Evolutionary conservation across 2,329 filamentous ascomycete genomes (phyloP).

Genomic region (Fusarium bactridioides): DNA sequence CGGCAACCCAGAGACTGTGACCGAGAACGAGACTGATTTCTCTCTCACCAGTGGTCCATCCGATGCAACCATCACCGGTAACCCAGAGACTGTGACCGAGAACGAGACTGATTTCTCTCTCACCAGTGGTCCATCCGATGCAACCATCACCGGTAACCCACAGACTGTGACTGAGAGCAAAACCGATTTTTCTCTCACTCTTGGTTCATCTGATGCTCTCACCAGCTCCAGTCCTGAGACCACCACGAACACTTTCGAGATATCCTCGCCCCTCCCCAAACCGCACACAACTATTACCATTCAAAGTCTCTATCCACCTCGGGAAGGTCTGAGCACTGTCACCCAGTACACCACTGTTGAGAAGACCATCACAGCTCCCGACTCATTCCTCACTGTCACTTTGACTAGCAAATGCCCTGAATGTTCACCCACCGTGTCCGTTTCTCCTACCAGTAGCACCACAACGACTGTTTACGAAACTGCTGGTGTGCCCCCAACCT

Average conservation of each 20-base stretch:
- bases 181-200: conserved; percentile 36
- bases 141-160: conserved; percentile 38
- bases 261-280: conserved; percentile 21
- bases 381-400: conserved; percentile 38
- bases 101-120: conserved; percentile 39
- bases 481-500: conserved; percentile 38
- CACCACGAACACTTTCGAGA: conserved; percentile 37
- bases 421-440: conserved; percentile 22
- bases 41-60: conserved; percentile 43
- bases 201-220: conserved; percentile 31
- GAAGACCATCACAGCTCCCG: conserved; percentile 38
- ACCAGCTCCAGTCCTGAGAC: conserved; percentile 43
- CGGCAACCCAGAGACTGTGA: conserved; percentile 45
- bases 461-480: conserved; percentile 47
- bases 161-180: conserved; percentile 40
- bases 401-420: conserved; percentile 25
- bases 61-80: conserved; percentile 45
- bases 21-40: conserved; percentile 41
- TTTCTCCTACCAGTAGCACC: conserved; percentile 39
- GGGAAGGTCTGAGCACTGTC: conserved; percentile 34
- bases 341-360: conserved; percentile 40
- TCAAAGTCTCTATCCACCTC: conserved; percentile 42
- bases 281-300: conserved; percentile 42
- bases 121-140: conserved; percentile 44
- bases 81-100: conserved; percentile 45